Evolutionary conservation across 495 filamentous ascomycete genomes (phyloP).

Genomic region (Aspergillus steynii): DNA sequence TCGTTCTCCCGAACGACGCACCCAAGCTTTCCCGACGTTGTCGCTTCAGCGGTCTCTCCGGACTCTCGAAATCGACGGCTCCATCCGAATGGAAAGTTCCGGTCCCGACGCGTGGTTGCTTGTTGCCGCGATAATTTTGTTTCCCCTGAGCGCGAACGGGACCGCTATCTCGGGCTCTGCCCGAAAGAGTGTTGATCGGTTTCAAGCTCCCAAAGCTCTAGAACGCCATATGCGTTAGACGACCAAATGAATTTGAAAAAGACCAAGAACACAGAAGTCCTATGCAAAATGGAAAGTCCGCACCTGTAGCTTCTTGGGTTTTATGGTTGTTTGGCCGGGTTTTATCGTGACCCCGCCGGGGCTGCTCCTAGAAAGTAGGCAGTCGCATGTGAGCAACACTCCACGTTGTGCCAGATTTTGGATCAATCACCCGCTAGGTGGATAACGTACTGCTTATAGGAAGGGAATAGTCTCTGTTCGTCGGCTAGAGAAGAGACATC

Average conservation of each 20-base stretch:
- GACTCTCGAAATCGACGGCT: constrained; percentile 18
- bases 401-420: not conserved
- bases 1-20: not conserved
- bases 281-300: not conserved
- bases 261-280: not conserved
- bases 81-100: constrained; percentile 12
- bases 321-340: constrained; percentile 20
- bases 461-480: constrained; percentile 26
- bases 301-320: constrained; percentile 15
- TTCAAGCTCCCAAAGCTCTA: constrained; percentile 19
- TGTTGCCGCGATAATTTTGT: constrained; percentile 3
- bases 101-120: not conserved
- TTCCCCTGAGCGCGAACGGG: constrained; percentile 37
- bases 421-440: not conserved
- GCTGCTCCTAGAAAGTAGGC: constrained; percentile 13
- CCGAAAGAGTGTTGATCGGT: constrained; percentile 33
- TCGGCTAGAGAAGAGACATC: constrained; percentile 9
- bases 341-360: constrained; percentile 22
- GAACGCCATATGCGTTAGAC: constrained; percentile 6
- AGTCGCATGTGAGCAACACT: constrained; percentile 6
- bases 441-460: constrained; percentile 10
- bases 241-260: not conserved
- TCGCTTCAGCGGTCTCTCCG: constrained; percentile 32
- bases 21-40: constrained; percentile 26
- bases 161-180: constrained; percentile 35